Conservation (phyloP, 345 rosid genomes). For the Dovyalis caffra region DNA sequence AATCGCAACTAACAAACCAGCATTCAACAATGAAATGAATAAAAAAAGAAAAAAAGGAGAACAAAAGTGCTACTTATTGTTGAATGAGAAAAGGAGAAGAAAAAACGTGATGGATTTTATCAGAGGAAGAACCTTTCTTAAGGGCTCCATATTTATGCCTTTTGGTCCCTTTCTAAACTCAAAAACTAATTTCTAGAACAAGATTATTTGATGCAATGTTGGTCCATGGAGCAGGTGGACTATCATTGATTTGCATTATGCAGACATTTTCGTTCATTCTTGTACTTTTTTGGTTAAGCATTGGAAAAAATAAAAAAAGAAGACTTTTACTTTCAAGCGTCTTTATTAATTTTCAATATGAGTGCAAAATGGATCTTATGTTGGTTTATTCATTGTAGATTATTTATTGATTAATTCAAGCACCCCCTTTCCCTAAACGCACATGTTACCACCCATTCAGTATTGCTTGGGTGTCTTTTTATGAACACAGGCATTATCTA, state of each 20-base stretch:
- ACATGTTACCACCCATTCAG: background rate
- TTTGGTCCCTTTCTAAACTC: background rate
- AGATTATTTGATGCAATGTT: background rate
- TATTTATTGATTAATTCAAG: background rate
- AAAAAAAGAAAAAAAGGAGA: background rate
- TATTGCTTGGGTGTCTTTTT: background rate
- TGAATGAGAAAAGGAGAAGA: background rate
- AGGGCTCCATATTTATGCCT: background rate
- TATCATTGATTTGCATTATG: background rate
- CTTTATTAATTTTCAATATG: background rate
- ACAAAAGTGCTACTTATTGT: background rate
- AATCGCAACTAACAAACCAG: background rate
- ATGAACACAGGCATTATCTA: background rate
- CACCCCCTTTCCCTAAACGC: background rate
- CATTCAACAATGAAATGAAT: background rate
- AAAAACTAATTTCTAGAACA: background rate
- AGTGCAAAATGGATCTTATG: background rate
- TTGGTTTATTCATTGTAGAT: background rate
- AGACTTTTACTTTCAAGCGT: background rate
- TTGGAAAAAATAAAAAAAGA: background rate
- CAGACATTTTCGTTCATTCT: background rate
- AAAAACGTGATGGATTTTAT: background rate
- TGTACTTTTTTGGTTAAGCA: too few relatives aligned
- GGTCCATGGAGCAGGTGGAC: background rate
- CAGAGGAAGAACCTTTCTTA: background rate